Evolutionary conservation across 345 rosid species (phyloP), one percentile per base, ranked within the genome.

Genomic region (Moricandia arvensis): DNA sequence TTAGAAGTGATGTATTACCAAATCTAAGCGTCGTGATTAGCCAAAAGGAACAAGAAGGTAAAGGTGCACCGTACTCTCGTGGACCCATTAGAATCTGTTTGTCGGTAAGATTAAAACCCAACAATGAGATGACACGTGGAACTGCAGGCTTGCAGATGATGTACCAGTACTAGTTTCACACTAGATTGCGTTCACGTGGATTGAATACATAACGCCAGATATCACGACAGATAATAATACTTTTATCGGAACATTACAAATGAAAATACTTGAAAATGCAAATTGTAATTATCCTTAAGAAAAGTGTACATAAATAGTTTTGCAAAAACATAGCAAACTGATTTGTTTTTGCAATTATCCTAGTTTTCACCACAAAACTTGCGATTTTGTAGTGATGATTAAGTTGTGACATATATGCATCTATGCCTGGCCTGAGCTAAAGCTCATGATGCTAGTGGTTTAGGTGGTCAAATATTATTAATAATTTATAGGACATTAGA

Each of bases 21-120:
- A 71, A 64, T 26, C 13, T n/a, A 64, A 70, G 66, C 54, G 41
- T 64, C 76, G 71, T 70, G 66, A 65, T 64, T 65, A 71, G 53
- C 27, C 4, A 63, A 21, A 65, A 64, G 18, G 45, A 72, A 64
- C 72, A 64, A 30, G 71, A 24, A 59, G 41, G 67, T 77, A 43
- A 77, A 77, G 66, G 61, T 43, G 61, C 67, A 77, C 80, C 76
- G 67, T 77, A 71, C 72, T 41, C 62, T 45, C 72, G 76, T 47
- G 76, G 80, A 17, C 12, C 71, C 31, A 77, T 26, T 58, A 12
- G 6, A 55, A 30, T 41, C 27, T 63, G 29, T 57, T 34, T 71
- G 80, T 71, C 80, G 80, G 80, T 51, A 63, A 34, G 53, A 31
- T 30, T 4, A 12, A 30, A 38, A n/a, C n/a, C 62, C 60, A 77